A percentile compares a stretch with the other conserved stretches of the same genome.
phyloP scores from a whole-genome alignment of 257 asterid species.

The Linaria vulgaris region DNA sequence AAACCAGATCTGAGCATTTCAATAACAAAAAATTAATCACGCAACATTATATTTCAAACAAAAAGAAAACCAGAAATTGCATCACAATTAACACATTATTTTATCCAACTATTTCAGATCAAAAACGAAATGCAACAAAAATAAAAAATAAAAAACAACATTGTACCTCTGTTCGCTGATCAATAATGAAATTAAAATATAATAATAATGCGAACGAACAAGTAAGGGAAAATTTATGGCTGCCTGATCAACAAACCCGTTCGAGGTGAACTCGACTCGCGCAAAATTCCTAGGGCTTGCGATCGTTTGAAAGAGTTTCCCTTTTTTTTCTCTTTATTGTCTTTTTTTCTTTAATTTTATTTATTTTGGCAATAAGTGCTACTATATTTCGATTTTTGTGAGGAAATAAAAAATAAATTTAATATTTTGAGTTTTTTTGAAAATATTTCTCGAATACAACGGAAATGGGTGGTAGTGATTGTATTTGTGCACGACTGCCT shows the following conservation, averaged over 20 bases:
- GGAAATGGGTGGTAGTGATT: neutral
- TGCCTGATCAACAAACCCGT: constrained; percentile 51
- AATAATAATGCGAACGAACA: neutral
- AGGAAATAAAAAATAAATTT: neutral
- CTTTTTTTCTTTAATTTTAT: neutral
- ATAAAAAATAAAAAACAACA: neutral
- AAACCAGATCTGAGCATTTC: constrained; percentile 44
- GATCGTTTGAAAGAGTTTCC: constrained; percentile 33
- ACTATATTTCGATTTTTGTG: too few species aligned
- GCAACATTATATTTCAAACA: constrained; percentile 23
- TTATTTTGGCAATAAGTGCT: too few species aligned
- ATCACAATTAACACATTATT: too few species aligned
- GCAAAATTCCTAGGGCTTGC: constrained; percentile 43
- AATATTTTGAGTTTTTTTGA: neutral
- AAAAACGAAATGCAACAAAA: constrained; percentile 9
- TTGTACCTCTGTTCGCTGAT: too few species aligned
- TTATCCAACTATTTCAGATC: constrained; percentile 34
- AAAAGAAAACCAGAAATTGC: constrained; percentile 10
- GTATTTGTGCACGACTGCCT: neutral
- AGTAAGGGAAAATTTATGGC: constrained; percentile 21
- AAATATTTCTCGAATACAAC: neutral
- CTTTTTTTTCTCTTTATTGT: neutral
- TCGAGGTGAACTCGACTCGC: neutral
- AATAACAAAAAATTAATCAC: constrained; percentile 22
- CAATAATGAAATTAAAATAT: neutral